These are phyloP conservation scores for Sugiyamaella qingdaonensis DNA, from an alignment of 805 yeast genomes.

Conservation along the genomic window DNA sequence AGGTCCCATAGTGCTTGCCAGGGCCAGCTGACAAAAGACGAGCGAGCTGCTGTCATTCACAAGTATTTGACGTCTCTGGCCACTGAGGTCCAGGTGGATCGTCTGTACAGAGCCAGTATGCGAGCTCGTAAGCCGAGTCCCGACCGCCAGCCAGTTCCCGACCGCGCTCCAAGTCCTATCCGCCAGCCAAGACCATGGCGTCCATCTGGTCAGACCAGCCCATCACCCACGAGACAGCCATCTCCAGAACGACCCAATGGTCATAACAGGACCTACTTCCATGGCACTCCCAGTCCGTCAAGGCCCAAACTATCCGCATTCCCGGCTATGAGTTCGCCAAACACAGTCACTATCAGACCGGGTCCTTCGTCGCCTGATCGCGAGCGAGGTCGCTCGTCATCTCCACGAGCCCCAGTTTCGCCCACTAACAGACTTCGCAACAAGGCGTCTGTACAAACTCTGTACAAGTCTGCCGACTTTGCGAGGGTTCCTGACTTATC, in stretches of 20 bases:
- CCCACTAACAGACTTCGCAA: neutral
- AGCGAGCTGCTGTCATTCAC: constrained; percentile 43
- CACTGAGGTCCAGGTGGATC: constrained; percentile 58
- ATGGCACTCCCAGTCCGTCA: neutral
- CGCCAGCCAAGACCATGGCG: neutral
- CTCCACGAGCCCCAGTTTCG: neutral
- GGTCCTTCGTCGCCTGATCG: neutral
- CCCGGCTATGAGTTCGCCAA: neutral
- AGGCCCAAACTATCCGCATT: neutral
- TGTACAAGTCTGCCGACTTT: neutral
- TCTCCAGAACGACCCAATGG: neutral
- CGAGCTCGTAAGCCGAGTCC: constrained; percentile 10
- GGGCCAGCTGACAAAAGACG: constrained; percentile 32
- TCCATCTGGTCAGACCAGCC: neutral
- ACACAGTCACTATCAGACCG: neutral
- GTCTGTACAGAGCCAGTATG: constrained; percentile 53
- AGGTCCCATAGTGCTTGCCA: neutral
- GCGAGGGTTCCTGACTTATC: neutral
- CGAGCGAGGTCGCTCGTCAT: neutral
- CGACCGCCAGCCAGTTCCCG: neutral
- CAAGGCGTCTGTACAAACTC: constrained; percentile 3
- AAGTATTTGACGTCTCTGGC: constrained; percentile 51
- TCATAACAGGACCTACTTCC: neutral
- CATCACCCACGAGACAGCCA: neutral
- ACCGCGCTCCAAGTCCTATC: neutral